phyloP scores from a whole-genome alignment of 2,329 filamentous ascomycete genomes.

The Trichoderma brevicompactum region DNA sequence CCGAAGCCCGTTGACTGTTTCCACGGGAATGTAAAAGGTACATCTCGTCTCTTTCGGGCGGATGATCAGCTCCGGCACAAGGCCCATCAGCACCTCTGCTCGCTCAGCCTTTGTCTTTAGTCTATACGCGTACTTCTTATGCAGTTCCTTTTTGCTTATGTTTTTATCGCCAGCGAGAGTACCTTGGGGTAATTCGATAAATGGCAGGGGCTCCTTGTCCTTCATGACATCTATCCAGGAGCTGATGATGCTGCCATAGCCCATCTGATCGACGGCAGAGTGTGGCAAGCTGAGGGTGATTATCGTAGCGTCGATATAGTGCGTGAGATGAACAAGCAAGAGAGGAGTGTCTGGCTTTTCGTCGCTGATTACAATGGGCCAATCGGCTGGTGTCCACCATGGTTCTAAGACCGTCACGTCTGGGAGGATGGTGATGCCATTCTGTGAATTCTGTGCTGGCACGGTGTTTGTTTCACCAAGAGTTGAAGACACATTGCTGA shows the following conservation, averaged over 20 bases:
- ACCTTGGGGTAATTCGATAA: slow-evolving; percentile 24
- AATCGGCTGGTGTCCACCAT: slow-evolving; percentile 23
- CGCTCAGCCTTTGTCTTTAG: slow-evolving; percentile 18
- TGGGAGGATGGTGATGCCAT: not conserved
- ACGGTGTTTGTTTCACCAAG: slow-evolving; percentile 6
- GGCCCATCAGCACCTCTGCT: slow-evolving; percentile 11
- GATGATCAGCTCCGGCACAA: slow-evolving; percentile 28
- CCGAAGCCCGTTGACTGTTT: slow-evolving; percentile 17
- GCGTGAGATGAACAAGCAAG: slow-evolving; percentile 34
- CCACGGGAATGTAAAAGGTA: slow-evolving; percentile 19
- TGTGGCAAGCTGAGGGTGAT: slow-evolving; percentile 33
- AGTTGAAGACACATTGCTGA: not conserved
- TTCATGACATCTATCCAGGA: slow-evolving; percentile 32
- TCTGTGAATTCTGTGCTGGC: not conserved
- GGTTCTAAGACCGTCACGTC: slow-evolving; percentile 5
- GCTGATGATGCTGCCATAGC: slow-evolving; percentile 31
- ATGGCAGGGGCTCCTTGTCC: slow-evolving; percentile 30
- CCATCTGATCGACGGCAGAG: slow-evolving; percentile 33
- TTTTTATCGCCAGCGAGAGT: slow-evolving; percentile 28
- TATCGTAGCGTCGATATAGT: slow-evolving; percentile 32
- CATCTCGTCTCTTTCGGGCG: slow-evolving; percentile 24
- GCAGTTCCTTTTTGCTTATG: slow-evolving; percentile 25
- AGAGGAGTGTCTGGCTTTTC: slow-evolving; percentile 32
- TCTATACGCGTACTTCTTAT: slow-evolving; percentile 24
- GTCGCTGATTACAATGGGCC: slow-evolving; percentile 30